Conservation (phyloP, 2,329 filamentous ascomycete species). For the Verticillium nubilum region DNA sequence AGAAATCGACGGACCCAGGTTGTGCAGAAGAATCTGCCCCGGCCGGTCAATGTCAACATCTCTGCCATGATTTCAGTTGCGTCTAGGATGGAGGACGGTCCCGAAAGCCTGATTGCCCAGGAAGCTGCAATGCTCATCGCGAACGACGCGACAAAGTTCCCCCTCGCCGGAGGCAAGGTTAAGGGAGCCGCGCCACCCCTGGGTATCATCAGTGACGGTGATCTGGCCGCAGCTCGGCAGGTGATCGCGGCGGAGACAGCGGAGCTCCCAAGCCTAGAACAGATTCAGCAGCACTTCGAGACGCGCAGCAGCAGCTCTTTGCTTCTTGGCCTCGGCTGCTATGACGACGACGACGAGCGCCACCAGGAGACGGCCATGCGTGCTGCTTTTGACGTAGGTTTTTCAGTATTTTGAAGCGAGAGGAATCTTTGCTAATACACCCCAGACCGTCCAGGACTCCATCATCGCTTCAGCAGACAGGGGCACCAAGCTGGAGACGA, state of each 20-base stretch:
- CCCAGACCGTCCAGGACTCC: conserved; percentile 64
- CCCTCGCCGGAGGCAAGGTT: conserved; percentile 61
- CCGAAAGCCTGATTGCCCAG: conserved; percentile 64
- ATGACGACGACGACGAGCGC: conserved; percentile 71
- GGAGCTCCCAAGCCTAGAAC: conserved; percentile 38
- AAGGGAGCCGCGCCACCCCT: conserved; percentile 56
- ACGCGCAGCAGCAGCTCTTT: conserved; percentile 46
- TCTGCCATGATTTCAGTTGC: conserved; percentile 57
- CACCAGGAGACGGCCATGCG: conserved; percentile 59
- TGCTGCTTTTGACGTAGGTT: conserved; percentile 67
- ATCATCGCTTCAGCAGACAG: conserved; percentile 71
- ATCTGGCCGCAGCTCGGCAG: conserved; percentile 68
- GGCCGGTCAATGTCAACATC: conserved; percentile 69
- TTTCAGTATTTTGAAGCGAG: not conserved
- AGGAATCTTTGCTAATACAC: not conserved
- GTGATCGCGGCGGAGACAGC: conserved; percentile 68
- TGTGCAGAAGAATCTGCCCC: conserved; percentile 78
- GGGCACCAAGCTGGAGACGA: conserved; percentile 88
- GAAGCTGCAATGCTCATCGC: conserved; percentile 79
- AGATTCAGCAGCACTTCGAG: conserved; percentile 50
- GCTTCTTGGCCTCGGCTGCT: conserved; percentile 77
- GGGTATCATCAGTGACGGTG: conserved; percentile 62
- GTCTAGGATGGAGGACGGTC: conserved; percentile 53
- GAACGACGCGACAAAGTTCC: conserved; percentile 72
- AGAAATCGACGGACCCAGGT: conserved; percentile 83